Evolutionary conservation across 805 yeast species (phyloP), one percentile per base, ranked within the genome.

Genomic region (Isabelozyma heimii): DNA sequence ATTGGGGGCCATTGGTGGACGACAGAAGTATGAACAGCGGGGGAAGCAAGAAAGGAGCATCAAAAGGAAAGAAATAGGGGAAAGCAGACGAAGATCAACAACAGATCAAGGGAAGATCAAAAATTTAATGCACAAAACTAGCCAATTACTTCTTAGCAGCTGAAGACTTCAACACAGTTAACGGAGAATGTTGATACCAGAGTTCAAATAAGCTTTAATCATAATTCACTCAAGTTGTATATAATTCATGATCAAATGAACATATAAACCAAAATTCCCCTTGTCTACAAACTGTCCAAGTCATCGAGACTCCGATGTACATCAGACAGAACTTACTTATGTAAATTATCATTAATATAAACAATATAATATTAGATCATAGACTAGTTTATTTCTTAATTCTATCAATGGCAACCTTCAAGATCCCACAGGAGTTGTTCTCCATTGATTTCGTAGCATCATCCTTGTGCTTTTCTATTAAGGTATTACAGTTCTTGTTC

Each of bases 1-100:
- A 84, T 66, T 89, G 91, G 73, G 99, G 99, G 0, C 95, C 96
- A 2, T 71, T 92, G 51, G 83, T 86, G 27, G 91, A 86, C 46
- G 78, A 73, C 43, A 56, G 75, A 47, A 59, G 51, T 40, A 40
- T 49, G 42, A 48, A 49, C 8, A 47, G 43, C 16, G 45, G 50
- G 8, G 43, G 53, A n/a, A 39, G 56, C 26, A 66, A 67, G 43
- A 69, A 67, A 41, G 60, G 63, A 2, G 40, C 58, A 0, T 45
- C 60, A 1, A 70, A 70, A 50, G 56, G 57, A 20, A 64, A 68
- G 49, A 64, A 61, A 40, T 40, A 40, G 17, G 10, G 40, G 13
- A 37, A 13, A 16, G 9, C 7, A 20, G 24, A 20, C 6, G 24
- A 20, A 20, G 2, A 14, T 37, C 20, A 37, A 14, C 7, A 14